Base-by-base conservation (phyloP, 2,329 filamentous ascomycete species). In the Monosporascus cannonballus region DNA sequence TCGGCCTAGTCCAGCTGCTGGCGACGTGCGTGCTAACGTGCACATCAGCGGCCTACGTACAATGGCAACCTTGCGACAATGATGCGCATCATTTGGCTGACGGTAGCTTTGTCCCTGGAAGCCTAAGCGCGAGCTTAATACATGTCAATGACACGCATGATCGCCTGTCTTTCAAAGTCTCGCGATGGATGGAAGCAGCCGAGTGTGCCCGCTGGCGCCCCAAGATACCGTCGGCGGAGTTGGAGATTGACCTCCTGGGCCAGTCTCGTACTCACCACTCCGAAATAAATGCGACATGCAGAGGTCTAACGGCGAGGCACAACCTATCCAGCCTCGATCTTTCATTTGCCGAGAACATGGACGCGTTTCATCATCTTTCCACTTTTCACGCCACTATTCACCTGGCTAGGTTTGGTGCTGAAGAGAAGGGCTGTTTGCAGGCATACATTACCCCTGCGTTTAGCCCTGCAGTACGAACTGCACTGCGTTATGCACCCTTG, bases 401-500 rank as follows among this genome's bases (percentile, higher is more conserved):
- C 27, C 42, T 61, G 9, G 37, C 52, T 17, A 44, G 44, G 8
- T 17, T 8, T 15, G 38, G 51, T 25, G 47, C 49, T 9, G 48
- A 54, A 37, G 49, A 49, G 4, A 34, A 50, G 17, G 54, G 49
- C 44, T 59, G 59, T 27, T 22, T 54, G 11, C 44, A 56, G 44
- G 56, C 57, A 8, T 51, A 59, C 46, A 53, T 61, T 25, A 59
- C 57, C 15, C 59, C 59, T 9, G 49, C 51, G 15, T 42, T 58
- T 17, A 24, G 45, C 24, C 37, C 54, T 22, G 30, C 51, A 17
- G 41, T 49, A 1, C 52, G 46, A 15, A 52, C 49, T 3, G 36
- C 51, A 7, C 37, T 62, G 14, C 52, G 49, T 18, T 62, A 54
- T 48, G 50, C 45, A 6, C 53, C 59, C 6, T 50, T 55, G 44